Percentiles rank a stretch among this genome's conserved stretches.
phyloP scores from a whole-genome alignment of 75 land plant genomes.

The Isoetes taiwanensis region DNA sequence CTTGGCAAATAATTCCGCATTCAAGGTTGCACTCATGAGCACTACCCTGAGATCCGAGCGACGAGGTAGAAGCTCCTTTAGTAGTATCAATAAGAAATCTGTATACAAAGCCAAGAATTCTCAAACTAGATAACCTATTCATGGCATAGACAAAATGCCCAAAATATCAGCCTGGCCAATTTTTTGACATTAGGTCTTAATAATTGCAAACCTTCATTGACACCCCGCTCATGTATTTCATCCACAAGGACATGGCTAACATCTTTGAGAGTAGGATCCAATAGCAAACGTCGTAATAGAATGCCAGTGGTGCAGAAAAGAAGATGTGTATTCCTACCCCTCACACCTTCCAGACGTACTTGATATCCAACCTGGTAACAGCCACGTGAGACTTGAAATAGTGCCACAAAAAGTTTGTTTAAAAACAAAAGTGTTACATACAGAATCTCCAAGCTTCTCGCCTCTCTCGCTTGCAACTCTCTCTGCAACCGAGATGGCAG shows the following conservation, averaged over 20 bases:
- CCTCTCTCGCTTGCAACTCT: constrained; percentile 91
- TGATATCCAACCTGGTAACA: constrained; percentile 75
- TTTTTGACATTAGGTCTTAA: not conserved
- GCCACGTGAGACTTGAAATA: not conserved
- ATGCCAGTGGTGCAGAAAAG: constrained; percentile 81
- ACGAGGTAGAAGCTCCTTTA: constrained; percentile 64
- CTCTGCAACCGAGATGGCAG: constrained; percentile 83
- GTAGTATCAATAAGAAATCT: constrained; percentile 70
- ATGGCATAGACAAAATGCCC: too few relatives aligned
- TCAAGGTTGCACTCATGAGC: constrained; percentile 87
- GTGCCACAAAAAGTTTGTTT: not conserved
- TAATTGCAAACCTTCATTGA: constrained; percentile 68
- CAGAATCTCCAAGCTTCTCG: constrained; percentile 71
- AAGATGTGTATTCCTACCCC: constrained; percentile 64
- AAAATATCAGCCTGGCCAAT: too few relatives aligned
- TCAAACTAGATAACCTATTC: not conserved
- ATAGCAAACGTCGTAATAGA: constrained; percentile 27
- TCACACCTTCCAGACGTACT: constrained; percentile 63
- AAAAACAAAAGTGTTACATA: constrained; percentile 19
- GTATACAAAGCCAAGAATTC: constrained; percentile 5
- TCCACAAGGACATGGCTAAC: constrained; percentile 90
- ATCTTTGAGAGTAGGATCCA: constrained; percentile 60
- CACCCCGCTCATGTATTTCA: constrained; percentile 94
- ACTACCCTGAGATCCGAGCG: constrained; percentile 60
- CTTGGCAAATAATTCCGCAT: constrained; percentile 68